Conservation (phyloP, 2,329 filamentous ascomycete genomes). For the Onygenales sp. region DNA sequence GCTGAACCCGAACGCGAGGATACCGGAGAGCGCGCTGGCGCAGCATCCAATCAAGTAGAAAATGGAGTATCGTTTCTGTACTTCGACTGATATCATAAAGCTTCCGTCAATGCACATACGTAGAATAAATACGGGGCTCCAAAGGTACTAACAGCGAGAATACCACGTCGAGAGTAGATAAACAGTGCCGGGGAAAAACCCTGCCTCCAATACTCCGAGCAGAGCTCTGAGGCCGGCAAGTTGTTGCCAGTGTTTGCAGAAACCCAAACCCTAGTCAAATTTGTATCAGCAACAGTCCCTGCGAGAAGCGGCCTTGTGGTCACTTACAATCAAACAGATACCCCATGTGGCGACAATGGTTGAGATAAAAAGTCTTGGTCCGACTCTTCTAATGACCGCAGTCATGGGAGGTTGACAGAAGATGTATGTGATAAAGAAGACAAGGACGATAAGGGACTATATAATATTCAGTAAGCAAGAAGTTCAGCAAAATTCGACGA, state of each 20-base stretch:
- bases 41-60: conserved; percentile 44
- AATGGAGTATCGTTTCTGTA: conserved; percentile 32
- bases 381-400: conserved; percentile 55
- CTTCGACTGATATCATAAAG: conserved; percentile 14
- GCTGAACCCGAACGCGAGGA: conserved; percentile 34
- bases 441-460: conserved; percentile 54
- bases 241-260: conserved; percentile 17
- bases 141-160: conserved; percentile 27
- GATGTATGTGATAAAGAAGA: conserved; percentile 68
- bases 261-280: conserved; percentile 15
- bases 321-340: conserved; percentile 13
- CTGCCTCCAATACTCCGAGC: conserved; percentile 54
- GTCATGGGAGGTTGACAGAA: conserved; percentile 64
- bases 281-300: neutral
- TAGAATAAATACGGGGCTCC: conserved; percentile 6
- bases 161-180: conserved; percentile 70
- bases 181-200: conserved; percentile 62
- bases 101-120: neutral
- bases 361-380: conserved; percentile 26
- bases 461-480: neutral
- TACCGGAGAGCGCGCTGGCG: conserved; percentile 39
- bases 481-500: neutral
- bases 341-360: conserved; percentile 16
- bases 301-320: no score
- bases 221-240: conserved; percentile 28